Conservation (phyloP, 306 rosid species). For the Vigna reflexopilosa region DNA sequence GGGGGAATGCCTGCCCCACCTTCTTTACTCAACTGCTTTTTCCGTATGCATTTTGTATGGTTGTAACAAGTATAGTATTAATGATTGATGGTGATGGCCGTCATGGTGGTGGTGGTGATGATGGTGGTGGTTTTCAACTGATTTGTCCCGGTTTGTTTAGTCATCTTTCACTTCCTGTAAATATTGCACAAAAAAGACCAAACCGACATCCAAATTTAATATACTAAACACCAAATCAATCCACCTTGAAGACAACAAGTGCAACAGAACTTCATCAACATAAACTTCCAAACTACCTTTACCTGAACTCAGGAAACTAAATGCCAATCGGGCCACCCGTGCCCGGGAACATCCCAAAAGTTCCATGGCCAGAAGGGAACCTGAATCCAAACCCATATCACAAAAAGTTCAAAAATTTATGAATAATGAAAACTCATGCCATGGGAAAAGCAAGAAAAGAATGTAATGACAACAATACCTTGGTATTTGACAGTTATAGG, state of each 20-base stretch:
- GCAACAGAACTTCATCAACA: not conserved
- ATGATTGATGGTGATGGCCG: conserved; percentile 45
- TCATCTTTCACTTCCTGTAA: conserved; percentile 62
- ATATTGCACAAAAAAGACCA: conserved; percentile 24
- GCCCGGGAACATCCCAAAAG: conserved; percentile 85
- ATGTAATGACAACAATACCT: conserved; percentile 56
- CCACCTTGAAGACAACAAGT: conserved; percentile 38
- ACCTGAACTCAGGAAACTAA: conserved; percentile 62
- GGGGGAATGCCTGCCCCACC: conserved; percentile 69
- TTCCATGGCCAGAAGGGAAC: conserved; percentile 84
- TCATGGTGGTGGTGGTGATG: conserved; percentile 46
- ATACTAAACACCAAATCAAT: conserved; percentile 34
- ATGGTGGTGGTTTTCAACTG: conserved; percentile 72
- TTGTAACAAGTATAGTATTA: conserved; percentile 74
- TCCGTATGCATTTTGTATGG: conserved; percentile 88
- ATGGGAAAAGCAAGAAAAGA: not conserved
- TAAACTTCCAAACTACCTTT: conserved; percentile 9
- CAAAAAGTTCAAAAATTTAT: conserved; percentile 16
- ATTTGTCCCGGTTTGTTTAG: conserved; percentile 51
- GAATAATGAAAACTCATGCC: conserved; percentile 22
- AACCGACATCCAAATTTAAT: conserved; percentile 35
- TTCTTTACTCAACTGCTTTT: conserved; percentile 66
- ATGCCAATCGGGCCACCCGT: conserved; percentile 87
- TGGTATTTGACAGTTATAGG: conserved; percentile 90
- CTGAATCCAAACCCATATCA: conserved; percentile 45